Conservation (phyloP, 768 basidiomycete genomes). For the Lactifluus pinguis region DNA sequence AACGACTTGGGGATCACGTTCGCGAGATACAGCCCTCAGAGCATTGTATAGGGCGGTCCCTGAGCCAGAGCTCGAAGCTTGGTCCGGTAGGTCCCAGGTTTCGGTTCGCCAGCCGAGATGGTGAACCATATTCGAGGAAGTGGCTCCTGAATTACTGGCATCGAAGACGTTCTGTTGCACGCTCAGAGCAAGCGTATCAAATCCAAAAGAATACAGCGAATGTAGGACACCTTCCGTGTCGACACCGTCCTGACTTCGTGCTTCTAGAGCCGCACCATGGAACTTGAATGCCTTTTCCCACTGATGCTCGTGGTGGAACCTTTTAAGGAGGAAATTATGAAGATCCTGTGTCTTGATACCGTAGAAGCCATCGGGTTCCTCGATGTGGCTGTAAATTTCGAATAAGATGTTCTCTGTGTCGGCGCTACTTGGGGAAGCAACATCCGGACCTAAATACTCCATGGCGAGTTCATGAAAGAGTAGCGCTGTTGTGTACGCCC, state of each 20-base stretch:
- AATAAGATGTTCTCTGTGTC: slow-evolving; percentile 67
- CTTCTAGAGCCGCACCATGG: slow-evolving; percentile 79
- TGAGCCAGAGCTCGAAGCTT: slow-evolving; percentile 33
- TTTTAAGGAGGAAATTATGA: slow-evolving; percentile 69
- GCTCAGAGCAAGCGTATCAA: slow-evolving; percentile 76
- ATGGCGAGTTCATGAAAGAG: slow-evolving; percentile 78
- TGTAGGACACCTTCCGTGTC: slow-evolving; percentile 61
- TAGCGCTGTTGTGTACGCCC: slow-evolving; percentile 82
- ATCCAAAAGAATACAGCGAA: slow-evolving; percentile 84
- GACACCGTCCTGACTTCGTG: slow-evolving; percentile 33
- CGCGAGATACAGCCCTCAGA: slow-evolving; percentile 74
- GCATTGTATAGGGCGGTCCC: slow-evolving; percentile 66
- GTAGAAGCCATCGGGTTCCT: slow-evolving; percentile 98
- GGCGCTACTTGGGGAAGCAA: slow-evolving; percentile 23
- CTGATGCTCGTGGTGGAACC: slow-evolving; percentile 87
- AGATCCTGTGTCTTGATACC: slow-evolving; percentile 76
- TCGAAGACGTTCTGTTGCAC: slow-evolving; percentile 42
- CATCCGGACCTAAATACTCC: slow-evolving; percentile 33
- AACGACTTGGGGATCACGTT: slow-evolving; percentile 47
- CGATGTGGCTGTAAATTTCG: slow-evolving; percentile 89
- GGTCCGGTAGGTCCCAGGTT: slow-evolving; percentile 87
- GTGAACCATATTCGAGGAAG: slow-evolving; percentile 50
- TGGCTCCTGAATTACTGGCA: slow-evolving; percentile 23
- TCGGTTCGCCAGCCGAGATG: slow-evolving; percentile 90
- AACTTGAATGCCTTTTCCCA: slow-evolving; percentile 88